Evolutionary conservation across 2,329 filamentous ascomycete genomes (phyloP).

Genomic region (Pyricularia sp.): DNA sequence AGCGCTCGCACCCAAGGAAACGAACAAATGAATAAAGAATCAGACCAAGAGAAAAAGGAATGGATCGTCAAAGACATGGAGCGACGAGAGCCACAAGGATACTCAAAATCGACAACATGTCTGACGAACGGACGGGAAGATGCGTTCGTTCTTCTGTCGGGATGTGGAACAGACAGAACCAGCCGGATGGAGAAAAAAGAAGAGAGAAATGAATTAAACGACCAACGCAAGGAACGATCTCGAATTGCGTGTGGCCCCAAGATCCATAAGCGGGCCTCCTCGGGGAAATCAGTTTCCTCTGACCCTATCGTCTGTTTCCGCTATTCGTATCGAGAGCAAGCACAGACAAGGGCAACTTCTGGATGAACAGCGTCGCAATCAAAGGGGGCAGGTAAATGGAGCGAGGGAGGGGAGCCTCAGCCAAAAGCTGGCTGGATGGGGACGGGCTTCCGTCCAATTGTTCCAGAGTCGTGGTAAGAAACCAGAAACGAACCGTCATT

Average conservation of each 20-base stretch:
- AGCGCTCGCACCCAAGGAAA: background rate
- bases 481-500: background rate
- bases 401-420: background rate
- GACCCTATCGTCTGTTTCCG: background rate
- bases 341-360: background rate
- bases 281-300: background rate
- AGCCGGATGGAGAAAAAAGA: background rate
- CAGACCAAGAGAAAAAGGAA: background rate
- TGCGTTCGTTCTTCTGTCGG: background rate
- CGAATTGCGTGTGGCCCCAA: background rate
- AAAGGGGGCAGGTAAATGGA: background rate
- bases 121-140: background rate
- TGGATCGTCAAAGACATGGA: background rate
- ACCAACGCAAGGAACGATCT: background rate
- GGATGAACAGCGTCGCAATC: background rate
- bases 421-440: background rate
- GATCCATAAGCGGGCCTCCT: background rate
- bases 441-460: conserved; percentile 8
- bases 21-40: background rate
- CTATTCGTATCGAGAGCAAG: background rate
- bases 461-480: background rate
- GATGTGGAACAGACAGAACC: background rate
- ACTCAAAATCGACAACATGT: conserved; percentile 1
- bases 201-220: background rate
- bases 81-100: conserved; percentile 2